Evolutionary conservation across 352 stramenopile species (phyloP).

Genomic region (Globisporangium parvum): DNA sequence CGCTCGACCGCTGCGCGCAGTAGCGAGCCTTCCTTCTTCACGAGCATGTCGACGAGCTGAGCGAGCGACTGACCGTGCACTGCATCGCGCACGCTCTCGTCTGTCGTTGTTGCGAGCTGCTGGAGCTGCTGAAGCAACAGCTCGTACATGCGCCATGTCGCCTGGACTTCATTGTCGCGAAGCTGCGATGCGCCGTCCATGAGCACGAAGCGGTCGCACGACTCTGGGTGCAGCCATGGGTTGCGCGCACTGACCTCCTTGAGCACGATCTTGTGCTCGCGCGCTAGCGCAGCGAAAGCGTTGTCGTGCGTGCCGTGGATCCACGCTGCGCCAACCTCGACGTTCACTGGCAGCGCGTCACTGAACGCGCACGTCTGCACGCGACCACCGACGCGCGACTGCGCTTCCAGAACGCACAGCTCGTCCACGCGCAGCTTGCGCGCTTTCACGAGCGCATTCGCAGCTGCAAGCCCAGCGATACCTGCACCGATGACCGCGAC

Average conservation of each 20-base stretch:
- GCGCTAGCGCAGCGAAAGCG: constrained; percentile 32
- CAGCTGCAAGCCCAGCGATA: constrained; percentile 37
- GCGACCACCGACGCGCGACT: constrained; percentile 41
- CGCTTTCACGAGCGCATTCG: constrained; percentile 31
- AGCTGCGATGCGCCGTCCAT: constrained; percentile 25
- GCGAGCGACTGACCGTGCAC: constrained; percentile 16
- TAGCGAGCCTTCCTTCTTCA: constrained; percentile 11
- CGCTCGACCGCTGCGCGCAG: constrained; percentile 5
- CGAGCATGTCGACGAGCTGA: constrained; percentile 29
- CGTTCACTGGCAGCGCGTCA: constrained; percentile 26
- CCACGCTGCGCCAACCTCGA: constrained; percentile 55
- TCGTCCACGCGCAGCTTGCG: constrained; percentile 23
- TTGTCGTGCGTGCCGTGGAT: constrained; percentile 49
- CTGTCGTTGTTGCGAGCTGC: constrained; percentile 9
- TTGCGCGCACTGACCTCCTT: constrained; percentile 51
- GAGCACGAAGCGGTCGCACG: constrained; percentile 44
- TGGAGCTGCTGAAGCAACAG: constrained; percentile 41
- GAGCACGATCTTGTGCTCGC: constrained; percentile 28
- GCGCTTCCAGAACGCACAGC: constrained; percentile 44
- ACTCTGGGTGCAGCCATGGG: constrained; percentile 44
- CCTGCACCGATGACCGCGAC: constrained; percentile 44
- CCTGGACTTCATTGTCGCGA: constrained; percentile 19
- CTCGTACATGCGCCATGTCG: constrained; percentile 43
- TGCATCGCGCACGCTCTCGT: constrained; percentile 6
- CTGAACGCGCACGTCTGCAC: constrained; percentile 47